Evolutionary conservation across 2,329 filamentous ascomycete genomes (phyloP).

Genomic region (Apiospora saccharicola): DNA sequence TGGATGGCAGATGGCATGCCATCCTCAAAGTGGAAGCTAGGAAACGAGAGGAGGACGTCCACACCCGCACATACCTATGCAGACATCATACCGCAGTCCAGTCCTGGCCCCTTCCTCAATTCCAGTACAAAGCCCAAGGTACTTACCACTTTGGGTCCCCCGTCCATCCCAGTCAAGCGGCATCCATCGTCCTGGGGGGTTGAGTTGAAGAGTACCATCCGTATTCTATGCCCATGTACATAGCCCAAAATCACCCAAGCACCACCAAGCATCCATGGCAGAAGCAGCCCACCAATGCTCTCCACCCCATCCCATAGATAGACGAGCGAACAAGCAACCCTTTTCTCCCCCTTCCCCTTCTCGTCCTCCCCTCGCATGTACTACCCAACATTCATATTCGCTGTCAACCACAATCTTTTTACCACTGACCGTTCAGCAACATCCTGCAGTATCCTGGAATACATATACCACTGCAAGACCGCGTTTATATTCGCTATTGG

Average conservation of each 20-base stretch:
- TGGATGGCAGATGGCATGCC: conserved; percentile 5
- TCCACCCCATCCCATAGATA: conserved; percentile 14
- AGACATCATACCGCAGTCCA: neutral
- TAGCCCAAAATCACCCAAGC: neutral
- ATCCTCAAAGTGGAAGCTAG: conserved; percentile 15
- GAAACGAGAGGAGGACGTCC: conserved; percentile 10
- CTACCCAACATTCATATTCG: conserved; percentile 18
- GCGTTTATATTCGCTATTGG: conserved; percentile 22
- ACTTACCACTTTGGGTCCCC: conserved; percentile 16
- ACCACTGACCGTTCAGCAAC: conserved; percentile 24
- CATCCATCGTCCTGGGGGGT: neutral
- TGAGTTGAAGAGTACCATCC: neutral
- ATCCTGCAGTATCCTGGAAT: conserved; percentile 22
- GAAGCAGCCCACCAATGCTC: conserved; percentile 7
- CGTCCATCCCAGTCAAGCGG: conserved; percentile 1
- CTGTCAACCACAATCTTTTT: conserved; percentile 20
- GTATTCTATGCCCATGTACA: neutral
- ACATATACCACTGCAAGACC: conserved; percentile 14
- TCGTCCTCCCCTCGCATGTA: conserved; percentile 16
- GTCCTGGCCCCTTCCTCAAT: neutral
- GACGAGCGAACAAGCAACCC: conserved; percentile 10
- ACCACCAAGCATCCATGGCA: neutral
- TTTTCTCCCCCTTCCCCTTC: conserved; percentile 13
- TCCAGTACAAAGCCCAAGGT: conserved; percentile 7
- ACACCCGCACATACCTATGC: conserved; percentile 11